A percentile compares a stretch with the other conserved stretches of the same genome.
Conservation (phyloP, 2,329 filamentous ascomycete species). For the Tympanopsis confertula region DNA sequence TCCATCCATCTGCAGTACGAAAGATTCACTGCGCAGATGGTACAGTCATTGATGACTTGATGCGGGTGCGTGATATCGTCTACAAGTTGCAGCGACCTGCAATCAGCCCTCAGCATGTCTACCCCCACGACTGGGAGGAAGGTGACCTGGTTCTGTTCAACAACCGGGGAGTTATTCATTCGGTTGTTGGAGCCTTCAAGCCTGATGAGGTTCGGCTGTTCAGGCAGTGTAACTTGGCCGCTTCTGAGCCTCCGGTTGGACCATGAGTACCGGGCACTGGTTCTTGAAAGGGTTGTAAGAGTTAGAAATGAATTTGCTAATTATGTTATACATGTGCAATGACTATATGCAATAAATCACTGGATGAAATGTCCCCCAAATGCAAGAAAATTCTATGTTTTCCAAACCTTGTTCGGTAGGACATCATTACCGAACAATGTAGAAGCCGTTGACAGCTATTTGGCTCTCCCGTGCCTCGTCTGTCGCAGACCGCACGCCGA, state of each 20-base stretch:
- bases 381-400: too few species aligned
- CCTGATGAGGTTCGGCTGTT: constrained; percentile 41
- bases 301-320: too few species aligned
- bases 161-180: constrained; percentile 42
- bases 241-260: constrained; percentile 23
- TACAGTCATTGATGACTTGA: constrained; percentile 35
- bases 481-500: constrained; percentile 41
- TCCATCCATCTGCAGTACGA: constrained; percentile 40
- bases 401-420: neutral
- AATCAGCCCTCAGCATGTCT: constrained; percentile 40
- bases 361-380: too few species aligned
- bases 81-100: constrained; percentile 39
- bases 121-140: constrained; percentile 44
- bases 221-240: constrained; percentile 44
- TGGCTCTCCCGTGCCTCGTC: constrained; percentile 32
- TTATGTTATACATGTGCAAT: too few species aligned
- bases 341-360: too few species aligned
- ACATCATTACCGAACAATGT: neutral
- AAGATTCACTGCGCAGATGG: constrained; percentile 37
- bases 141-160: constrained; percentile 45
- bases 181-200: constrained; percentile 39
- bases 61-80: constrained; percentile 35
- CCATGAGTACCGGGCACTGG: too few species aligned
- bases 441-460: constrained; percentile 7
- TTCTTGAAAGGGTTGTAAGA: too few species aligned